Evolutionary conservation across 306 rosid genomes (phyloP), one percentile per base, ranked within the genome.

Genomic region (Adenanthera pavonina): DNA sequence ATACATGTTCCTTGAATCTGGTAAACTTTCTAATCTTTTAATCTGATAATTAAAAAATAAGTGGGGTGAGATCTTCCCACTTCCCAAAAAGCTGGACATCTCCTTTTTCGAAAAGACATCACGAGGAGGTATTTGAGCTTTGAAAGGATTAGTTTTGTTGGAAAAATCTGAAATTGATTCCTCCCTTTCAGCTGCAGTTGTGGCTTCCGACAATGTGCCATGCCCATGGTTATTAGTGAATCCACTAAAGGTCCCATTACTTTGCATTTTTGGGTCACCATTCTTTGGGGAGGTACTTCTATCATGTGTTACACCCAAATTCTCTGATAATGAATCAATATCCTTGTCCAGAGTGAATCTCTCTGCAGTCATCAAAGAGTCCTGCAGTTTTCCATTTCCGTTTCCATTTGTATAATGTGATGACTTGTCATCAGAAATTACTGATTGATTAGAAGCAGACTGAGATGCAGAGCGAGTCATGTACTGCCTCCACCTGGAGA

Each of bases 401-500:
- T 77, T 75, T 74, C 84, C 90, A 74, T 89, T 85, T 81, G 80
- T 76, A 75, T 72, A 47, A 52, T 64, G 65, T 51, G 83, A 70
- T 77, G 78, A 77, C 87, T 40, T 83, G 81, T 76, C 84, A 49
- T 76, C 48, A 14, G 89, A 76, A 87, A 62, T 36, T 17, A 78
- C 71, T 11, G 89, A 44, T 77, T 84, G 90, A 78, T 76, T 85
- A 69, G 89, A 74, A 84, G 75, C 84, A 69, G 62, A 41, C n/a
- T 81, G 94, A 49, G 89, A 80, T 44, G 76, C 61, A 64, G 81
- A 79, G 53, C 93, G 96, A 83, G 83, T 78, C 86, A 81, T 80
- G 90, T 84, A 89, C 80, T 92, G 96, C 86, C 88, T 92, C 99
- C 99, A 95, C 80, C 99, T 88, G 72, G 99, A 93, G 81, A 95